A percentile compares a stretch with the other conserved stretches of the same genome.
Conservation (phyloP, 148 eudicot genomes). For the Cornus florida region DNA sequence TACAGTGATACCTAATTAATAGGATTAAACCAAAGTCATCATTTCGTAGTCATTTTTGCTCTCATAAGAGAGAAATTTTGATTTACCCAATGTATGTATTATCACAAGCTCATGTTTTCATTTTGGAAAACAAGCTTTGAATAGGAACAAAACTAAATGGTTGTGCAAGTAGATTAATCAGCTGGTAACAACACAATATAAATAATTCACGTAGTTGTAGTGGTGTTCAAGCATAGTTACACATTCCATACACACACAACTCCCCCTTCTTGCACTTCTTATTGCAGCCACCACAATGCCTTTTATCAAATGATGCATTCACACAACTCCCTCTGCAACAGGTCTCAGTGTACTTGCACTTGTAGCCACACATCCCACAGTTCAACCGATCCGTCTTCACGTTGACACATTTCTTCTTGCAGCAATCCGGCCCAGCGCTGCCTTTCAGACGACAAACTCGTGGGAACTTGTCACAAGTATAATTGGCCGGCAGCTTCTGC, state of each 20-base stretch:
- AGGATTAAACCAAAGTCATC: background rate
- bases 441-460: background rate
- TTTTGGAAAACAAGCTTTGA: background rate
- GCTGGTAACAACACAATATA: no score
- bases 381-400: background rate
- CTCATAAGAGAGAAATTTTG: no score
- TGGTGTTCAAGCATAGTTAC: slow-evolving; percentile 4
- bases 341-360: background rate
- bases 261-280: background rate
- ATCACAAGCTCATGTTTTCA: background rate
- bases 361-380: slow-evolving; percentile 7
- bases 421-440: background rate
- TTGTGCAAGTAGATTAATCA: background rate
- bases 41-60: no score
- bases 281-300: slow-evolving; percentile 1
- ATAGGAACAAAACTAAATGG: background rate
- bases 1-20: no score
- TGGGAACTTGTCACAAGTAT: slow-evolving; percentile 1
- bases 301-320: background rate
- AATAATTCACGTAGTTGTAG: no score
- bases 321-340: slow-evolving; percentile 9
- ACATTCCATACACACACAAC: background rate
- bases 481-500: background rate
- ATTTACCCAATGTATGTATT: background rate
- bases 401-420: slow-evolving; percentile 6